Evolutionary conservation across 169 alveolate species (phyloP).

Genomic region (Plasmodium gallinaceum): DNA sequence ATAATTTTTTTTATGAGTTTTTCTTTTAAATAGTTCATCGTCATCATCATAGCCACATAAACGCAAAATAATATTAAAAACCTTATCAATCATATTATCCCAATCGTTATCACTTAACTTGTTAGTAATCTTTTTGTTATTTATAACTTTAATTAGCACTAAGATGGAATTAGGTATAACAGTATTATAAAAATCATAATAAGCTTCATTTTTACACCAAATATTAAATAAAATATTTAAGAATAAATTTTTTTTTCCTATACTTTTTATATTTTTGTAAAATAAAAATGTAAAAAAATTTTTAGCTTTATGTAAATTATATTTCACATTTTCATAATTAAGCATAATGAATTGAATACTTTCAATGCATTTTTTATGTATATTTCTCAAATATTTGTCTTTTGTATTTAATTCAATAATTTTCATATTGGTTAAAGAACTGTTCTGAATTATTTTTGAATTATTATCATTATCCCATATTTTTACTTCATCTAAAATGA

Average conservation of each 20-base stretch:
- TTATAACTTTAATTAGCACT: constrained; percentile 40
- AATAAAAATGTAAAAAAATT: constrained; percentile 49
- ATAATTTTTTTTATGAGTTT: neutral
- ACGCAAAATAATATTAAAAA: constrained; percentile 54
- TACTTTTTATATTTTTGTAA: constrained; percentile 38
- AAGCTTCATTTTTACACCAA: constrained; percentile 68
- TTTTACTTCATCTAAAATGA: neutral
- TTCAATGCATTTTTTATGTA: constrained; percentile 62
- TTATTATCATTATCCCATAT: neutral
- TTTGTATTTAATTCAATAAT: constrained; percentile 9
- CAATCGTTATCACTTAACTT: constrained; percentile 35
- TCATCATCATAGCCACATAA: constrained; percentile 53
- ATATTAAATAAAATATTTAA: constrained; percentile 37
- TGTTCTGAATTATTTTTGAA: neutral
- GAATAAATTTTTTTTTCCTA: constrained; percentile 31
- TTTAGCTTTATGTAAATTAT: constrained; percentile 30
- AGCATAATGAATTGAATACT: constrained; percentile 48
- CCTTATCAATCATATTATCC: constrained; percentile 34
- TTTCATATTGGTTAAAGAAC: neutral
- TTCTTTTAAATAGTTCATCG: neutral
- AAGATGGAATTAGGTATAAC: constrained; percentile 65
- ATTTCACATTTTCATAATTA: constrained; percentile 8
- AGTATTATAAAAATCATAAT: constrained; percentile 34
- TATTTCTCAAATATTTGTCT: constrained; percentile 28
- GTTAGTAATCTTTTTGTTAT: constrained; percentile 26